A percentile compares a stretch with the other conserved stretches of the same genome.
These are phyloP conservation scores for Scutellaria barbata DNA, from an alignment of 257 asterid species.

Conservation along the genomic window DNA sequence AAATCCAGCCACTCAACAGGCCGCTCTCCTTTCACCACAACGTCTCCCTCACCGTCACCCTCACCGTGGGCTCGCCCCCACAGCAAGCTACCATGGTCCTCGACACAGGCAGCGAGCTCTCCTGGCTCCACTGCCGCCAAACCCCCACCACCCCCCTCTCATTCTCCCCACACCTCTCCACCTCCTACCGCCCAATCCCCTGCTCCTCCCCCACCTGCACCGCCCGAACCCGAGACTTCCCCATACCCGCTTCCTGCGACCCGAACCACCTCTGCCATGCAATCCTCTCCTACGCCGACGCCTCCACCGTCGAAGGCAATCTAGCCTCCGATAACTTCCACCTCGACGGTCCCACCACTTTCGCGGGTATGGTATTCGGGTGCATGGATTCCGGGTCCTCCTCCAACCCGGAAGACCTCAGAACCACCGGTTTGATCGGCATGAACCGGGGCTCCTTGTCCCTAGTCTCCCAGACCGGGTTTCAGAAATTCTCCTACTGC, in stretches of 20 bases:
- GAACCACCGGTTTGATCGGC: conserved; percentile 65
- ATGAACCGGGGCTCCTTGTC: conserved; percentile 84
- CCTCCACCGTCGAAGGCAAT: conserved; percentile 78
- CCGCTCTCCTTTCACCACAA: conserved; percentile 76
- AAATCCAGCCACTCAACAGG: conserved; percentile 52
- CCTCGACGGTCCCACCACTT: conserved; percentile 35
- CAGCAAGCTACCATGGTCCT: conserved; percentile 83
- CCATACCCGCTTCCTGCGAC: conserved; percentile 78
- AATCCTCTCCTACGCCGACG: conserved; percentile 75
- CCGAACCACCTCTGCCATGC: conserved; percentile 61
- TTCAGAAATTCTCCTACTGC: conserved; percentile 68
- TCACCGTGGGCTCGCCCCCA: conserved; percentile 78
- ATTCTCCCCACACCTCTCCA: conserved; percentile 56
- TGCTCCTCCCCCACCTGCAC: conserved; percentile 73
- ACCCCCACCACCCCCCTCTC: conserved; percentile 44
- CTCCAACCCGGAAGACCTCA: conserved; percentile 65
- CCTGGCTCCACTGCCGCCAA: conserved; percentile 74
- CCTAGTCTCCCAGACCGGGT: conserved; percentile 67
- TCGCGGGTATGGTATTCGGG: conserved; percentile 63
- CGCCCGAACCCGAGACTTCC: conserved; percentile 62
- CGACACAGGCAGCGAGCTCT: conserved; percentile 89
- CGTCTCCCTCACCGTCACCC: conserved; percentile 64
- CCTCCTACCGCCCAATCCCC: conserved; percentile 60
- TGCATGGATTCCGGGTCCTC: conserved; percentile 73
- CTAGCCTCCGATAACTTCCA: conserved; percentile 58